Evolutionary conservation across 2,329 filamentous ascomycete genomes (phyloP).

Genomic region (Chalara sp.): DNA sequence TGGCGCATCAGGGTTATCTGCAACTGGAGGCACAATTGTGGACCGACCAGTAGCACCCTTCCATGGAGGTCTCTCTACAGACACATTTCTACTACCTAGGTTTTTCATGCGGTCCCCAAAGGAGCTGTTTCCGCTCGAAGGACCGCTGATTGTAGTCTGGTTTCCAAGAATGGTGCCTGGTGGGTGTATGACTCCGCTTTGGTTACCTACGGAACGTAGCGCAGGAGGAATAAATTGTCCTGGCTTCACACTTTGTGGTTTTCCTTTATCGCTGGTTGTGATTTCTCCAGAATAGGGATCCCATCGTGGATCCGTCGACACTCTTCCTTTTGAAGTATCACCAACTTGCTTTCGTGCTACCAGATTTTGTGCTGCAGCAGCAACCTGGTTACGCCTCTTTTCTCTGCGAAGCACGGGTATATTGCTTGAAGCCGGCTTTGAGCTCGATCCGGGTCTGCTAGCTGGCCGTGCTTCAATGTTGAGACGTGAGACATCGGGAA

Average conservation of each 20-base stretch:
- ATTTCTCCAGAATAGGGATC: constrained; percentile 62
- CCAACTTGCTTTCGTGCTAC: constrained; percentile 17
- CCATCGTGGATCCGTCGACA: constrained; percentile 44
- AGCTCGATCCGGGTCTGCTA: constrained; percentile 6
- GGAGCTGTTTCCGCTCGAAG: constrained; percentile 26
- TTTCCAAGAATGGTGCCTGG: constrained; percentile 16
- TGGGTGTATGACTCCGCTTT: constrained; percentile 11
- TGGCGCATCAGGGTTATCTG: constrained; percentile 48
- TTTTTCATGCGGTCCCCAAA: constrained; percentile 41
- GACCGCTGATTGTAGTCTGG: constrained; percentile 22
- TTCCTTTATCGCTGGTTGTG: constrained; percentile 48
- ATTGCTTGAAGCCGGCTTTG: constrained; percentile 18
- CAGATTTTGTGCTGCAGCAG: constrained; percentile 18
- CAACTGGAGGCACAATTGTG: constrained; percentile 56
- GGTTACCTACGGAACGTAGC: background rate
- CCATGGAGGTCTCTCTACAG: constrained; percentile 51
- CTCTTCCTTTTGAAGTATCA: constrained; percentile 12
- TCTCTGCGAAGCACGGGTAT: constrained; percentile 27
- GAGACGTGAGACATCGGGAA: constrained; percentile 19
- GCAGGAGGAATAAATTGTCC: constrained; percentile 35
- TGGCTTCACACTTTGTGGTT: constrained; percentile 49
- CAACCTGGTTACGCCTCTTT: constrained; percentile 23
- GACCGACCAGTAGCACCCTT: constrained; percentile 65
- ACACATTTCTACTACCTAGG: constrained; percentile 27
- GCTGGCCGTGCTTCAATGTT: constrained; percentile 6